Evolutionary conservation across 2,329 filamentous ascomycete species (phyloP).

Genomic region (Xylogone sp.): DNA sequence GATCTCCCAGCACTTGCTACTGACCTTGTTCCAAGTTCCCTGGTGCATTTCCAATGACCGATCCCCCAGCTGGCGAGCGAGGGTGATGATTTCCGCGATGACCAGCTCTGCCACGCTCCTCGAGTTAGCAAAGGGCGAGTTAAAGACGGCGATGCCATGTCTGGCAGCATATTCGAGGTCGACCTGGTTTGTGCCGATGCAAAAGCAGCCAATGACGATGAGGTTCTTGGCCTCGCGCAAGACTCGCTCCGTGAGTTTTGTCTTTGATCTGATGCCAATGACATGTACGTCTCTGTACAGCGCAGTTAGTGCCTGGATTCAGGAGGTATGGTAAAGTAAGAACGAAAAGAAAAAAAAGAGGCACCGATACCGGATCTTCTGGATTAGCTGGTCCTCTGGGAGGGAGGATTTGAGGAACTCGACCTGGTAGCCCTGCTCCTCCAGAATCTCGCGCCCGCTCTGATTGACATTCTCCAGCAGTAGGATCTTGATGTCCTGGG

Average conservation of each 20-base stretch:
- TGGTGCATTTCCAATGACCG: slow-evolving; percentile 91
- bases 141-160: slow-evolving; percentile 94
- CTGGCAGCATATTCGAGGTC: slow-evolving; percentile 78
- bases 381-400: slow-evolving; percentile 88
- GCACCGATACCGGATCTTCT: slow-evolving; percentile 83
- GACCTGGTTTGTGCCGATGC: slow-evolving; percentile 96
- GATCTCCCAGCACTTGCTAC: slow-evolving; percentile 95
- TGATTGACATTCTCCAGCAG: slow-evolving; percentile 95
- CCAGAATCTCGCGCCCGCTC: slow-evolving; percentile 75
- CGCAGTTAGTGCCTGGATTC: neutral
- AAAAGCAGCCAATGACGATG: slow-evolving; percentile 96
- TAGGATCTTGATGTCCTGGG: slow-evolving; percentile 93
- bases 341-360: too few relatives aligned
- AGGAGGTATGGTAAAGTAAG: slow-evolving; percentile 3
- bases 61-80: slow-evolving; percentile 90
- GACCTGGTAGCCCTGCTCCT: slow-evolving; percentile 89
- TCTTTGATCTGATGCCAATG: slow-evolving; percentile 97
- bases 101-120: slow-evolving; percentile 95
- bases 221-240: slow-evolving; percentile 88
- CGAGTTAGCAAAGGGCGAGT: slow-evolving; percentile 97
- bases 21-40: slow-evolving; percentile 98
- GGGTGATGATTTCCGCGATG: slow-evolving; percentile 86
- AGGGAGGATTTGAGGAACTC: slow-evolving; percentile 86
- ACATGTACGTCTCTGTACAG: slow-evolving; percentile 79
- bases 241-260: slow-evolving; percentile 83